Conservation (phyloP, 768 basidiomycete species). For the Thelephora ganbajun region DNA sequence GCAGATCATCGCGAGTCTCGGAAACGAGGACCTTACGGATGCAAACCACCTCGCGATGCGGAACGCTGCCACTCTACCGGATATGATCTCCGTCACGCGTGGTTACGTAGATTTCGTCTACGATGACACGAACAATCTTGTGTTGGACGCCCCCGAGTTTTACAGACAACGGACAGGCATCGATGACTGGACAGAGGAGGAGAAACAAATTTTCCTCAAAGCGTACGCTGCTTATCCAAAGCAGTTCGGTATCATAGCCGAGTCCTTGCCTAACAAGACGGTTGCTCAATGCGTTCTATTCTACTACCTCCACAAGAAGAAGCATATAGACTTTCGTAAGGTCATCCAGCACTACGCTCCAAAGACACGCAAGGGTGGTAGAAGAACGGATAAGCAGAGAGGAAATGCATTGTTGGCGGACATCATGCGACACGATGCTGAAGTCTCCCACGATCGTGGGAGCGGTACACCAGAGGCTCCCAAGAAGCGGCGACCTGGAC, state of each 20-base stretch:
- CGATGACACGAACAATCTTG: conserved; percentile 76
- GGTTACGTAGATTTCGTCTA: conserved; percentile 49
- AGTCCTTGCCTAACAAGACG: conserved; percentile 70
- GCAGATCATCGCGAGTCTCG: conserved; percentile 89
- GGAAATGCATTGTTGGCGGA: conserved; percentile 73
- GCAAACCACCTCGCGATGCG: conserved; percentile 74
- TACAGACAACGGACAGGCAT: conserved; percentile 63
- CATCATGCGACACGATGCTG: conserved; percentile 63
- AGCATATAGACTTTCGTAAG: conserved; percentile 70
- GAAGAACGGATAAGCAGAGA: conserved; percentile 54
- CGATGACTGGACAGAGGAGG: conserved; percentile 79
- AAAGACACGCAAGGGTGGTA: conserved; percentile 47
- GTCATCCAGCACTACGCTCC: conserved; percentile 54
- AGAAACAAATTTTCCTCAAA: conserved; percentile 65
- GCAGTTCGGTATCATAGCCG: conserved; percentile 89
- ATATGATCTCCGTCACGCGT: conserved; percentile 68
- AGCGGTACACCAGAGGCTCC: conserved; percentile 4
- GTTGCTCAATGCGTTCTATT: conserved; percentile 80
- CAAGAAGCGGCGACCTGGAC: conserved; percentile 4
- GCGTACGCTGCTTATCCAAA: conserved; percentile 81
- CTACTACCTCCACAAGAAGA: conserved; percentile 93
- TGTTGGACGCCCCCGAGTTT: conserved; percentile 65
- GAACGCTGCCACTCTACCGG: conserved; percentile 80
- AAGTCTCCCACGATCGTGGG: conserved; percentile 13
- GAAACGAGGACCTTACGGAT: conserved; percentile 87